Base-by-base conservation (phyloP, 371 early-diverging fungal species). In the Blakeslea trispora region DNA sequence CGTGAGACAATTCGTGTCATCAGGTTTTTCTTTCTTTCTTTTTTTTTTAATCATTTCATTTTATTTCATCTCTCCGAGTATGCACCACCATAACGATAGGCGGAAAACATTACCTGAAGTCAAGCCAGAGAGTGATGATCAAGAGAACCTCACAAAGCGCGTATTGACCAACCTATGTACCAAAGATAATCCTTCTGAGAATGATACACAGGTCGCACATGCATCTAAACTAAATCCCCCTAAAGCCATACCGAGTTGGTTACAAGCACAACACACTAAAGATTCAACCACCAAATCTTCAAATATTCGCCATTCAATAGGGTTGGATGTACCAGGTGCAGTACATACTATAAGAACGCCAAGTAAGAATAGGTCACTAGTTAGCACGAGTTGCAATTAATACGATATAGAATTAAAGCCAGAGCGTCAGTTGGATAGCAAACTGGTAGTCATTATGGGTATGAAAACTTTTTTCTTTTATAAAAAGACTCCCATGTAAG, bases 401-500 rank as follows among this genome's bases (percentile, higher is more conserved):
- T 21, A n/a, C 19, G 10, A 1, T 39, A 35, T 61, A 72, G 74
- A 63, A 55, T 45, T 62, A 22, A 61, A 57, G 18, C 61, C 59
- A 22, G 80, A 75, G 39, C 63, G 66, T 28, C 73, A 66, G 15
- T 31, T 70, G 19, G 80, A 80, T 45, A 75, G 69, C 35, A 86
- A 84, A 67, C 51, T 84, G 44, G 85, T 80, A 1, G 81, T 86
- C 11, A 75, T 84, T 43, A 86, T 86, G 87, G 85, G 87, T 84
- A 81, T 28, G 7, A 5, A 7, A 28, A n/a, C n/a, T n/a, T n/a
- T n/a, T n/a, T n/a, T n/a, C 28, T 7, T 28, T 28, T 28, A 28
- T 28, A 5, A 28, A 7, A 5, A 28, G 7, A 28, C 28, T 3
- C 3, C 28, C 28, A 28, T 28, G n/a, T n/a, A n/a, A 28, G 7